Evolutionary conservation across 2,329 filamentous ascomycete species (phyloP).

Genomic region (Chaetomiaceae sp.): DNA sequence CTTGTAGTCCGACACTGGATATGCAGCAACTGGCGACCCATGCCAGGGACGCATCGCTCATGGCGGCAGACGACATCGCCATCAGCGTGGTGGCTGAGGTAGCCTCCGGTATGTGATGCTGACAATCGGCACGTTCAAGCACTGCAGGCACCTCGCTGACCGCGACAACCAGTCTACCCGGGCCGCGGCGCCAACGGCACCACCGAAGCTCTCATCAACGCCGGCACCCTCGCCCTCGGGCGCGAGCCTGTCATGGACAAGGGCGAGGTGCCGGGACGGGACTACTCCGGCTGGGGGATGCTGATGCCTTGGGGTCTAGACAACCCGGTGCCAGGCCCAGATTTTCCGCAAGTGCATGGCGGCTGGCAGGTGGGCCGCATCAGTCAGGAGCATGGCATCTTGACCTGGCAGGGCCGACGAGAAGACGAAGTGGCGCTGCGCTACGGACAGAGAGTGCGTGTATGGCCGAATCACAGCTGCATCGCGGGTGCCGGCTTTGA

Average conservation of each 20-base stretch:
- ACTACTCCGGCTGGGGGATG: slow-evolving; percentile 66
- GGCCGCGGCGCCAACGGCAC: slow-evolving; percentile 41
- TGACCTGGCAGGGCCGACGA: slow-evolving; percentile 50
- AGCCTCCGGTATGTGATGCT: slow-evolving; percentile 17
- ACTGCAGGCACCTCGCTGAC: not conserved
- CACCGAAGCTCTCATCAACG: slow-evolving; percentile 62
- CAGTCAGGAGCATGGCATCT: slow-evolving; percentile 72
- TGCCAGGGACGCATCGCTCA: slow-evolving; percentile 38
- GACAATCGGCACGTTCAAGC: not conserved
- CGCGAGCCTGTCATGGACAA: slow-evolving; percentile 61
- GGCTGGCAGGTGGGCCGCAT: slow-evolving; percentile 66
- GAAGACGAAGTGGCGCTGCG: slow-evolving; percentile 43
- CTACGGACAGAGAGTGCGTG: slow-evolving; percentile 60
- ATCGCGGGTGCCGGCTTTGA: slow-evolving; percentile 65
- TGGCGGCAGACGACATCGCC: slow-evolving; percentile 53
- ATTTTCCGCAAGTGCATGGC: slow-evolving; percentile 36
- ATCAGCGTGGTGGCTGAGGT: slow-evolving; percentile 68
- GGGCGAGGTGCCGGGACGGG: slow-evolving; percentile 26
- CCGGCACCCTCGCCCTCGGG: slow-evolving; percentile 63
- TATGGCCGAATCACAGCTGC: slow-evolving; percentile 80
- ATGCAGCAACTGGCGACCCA: slow-evolving; percentile 73
- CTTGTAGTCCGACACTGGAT: slow-evolving; percentile 64
- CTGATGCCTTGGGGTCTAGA: slow-evolving; percentile 51
- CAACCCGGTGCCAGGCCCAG: slow-evolving; percentile 33
- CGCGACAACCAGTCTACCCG: slow-evolving; percentile 53